A percentile compares a stretch with the other conserved stretches of the same genome.
Conservation (phyloP, 73 alveolate species). For the Diophrys sp. region DNA sequence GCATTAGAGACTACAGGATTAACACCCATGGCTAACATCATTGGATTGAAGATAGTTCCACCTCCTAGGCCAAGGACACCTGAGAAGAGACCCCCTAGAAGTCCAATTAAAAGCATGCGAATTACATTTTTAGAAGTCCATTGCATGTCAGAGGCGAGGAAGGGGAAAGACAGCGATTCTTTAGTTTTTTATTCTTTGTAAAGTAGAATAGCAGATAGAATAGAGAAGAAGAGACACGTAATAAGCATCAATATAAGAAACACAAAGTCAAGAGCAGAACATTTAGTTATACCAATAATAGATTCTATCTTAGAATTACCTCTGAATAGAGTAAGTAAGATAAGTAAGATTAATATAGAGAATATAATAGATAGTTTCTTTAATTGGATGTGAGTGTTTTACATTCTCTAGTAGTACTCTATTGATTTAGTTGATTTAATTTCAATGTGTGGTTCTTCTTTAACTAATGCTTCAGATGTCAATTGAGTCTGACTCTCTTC, state of each 20-base stretch:
- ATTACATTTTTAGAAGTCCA: neutral
- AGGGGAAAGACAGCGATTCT: constrained; percentile 4
- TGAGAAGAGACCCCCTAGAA: constrained; percentile 45
- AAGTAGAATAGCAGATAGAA: constrained; percentile 6
- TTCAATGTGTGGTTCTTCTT: no score
- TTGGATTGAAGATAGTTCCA: constrained; percentile 53
- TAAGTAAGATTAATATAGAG: neutral
- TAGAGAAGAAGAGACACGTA: neutral
- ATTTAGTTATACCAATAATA: constrained; percentile 31
- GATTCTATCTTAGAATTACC: constrained; percentile 34
- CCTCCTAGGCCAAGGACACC: constrained; percentile 58
- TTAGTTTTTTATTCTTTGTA: constrained; percentile 13
- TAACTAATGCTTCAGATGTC: no score
- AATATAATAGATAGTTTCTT: constrained; percentile 5
- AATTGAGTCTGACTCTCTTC: no score
- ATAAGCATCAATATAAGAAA: constrained; percentile 10
- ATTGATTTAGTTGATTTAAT: no score
- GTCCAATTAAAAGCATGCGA: constrained; percentile 15
- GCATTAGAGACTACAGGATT: constrained; percentile 48
- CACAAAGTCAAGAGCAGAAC: constrained; percentile 30
- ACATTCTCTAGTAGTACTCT: neutral
- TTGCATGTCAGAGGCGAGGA: constrained; percentile 20
- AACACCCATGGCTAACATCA: constrained; percentile 35
- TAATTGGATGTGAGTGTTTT: neutral
- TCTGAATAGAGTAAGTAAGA: constrained; percentile 27